Base-by-base conservation (phyloP, 2,329 filamentous ascomycete species). In the Alternaria conjuncta region DNA sequence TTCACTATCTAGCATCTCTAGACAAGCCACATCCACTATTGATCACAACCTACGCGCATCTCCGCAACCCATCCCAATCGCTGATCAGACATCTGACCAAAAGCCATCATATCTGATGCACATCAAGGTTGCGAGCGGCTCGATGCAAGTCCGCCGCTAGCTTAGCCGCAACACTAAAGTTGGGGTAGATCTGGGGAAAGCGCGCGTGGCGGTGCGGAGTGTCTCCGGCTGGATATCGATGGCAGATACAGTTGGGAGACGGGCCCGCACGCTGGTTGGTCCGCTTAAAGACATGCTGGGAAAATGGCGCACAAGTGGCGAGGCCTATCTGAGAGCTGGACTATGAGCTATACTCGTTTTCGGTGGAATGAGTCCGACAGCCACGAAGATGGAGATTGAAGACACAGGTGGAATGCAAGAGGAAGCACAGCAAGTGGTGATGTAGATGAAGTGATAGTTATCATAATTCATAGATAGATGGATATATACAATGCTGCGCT, bases 381-480 rank as follows among this genome's bases (percentile, higher is more conserved):
- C 18, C 8, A n/a, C 23, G 20, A 5, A 12, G 6, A 32, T 8
- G 36, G 20, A 6, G 13, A 4, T 23, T 11, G 20, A 36, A n/a
- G 9, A 5, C 6, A 6, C 7, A 4, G 21, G 28, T 12, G 49
- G 8, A 36, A 15, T 7, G 30, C 20, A 41, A 9, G 20, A 12
- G 20, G n/a, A 20, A 30, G 30, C 13, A 7, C 23, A 9, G 30
- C 30, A 25, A 8, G 15, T 53, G 13, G 32, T 10, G 2, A n/a
- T n/a, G 20, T 36, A n/a, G 49, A 36, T 25, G 30, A 41, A n/a
- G 4, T 36, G 13, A 25, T 53, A 20, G 25, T 32, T 32, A 55
- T 55, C 53, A 44, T 55, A 55, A 55, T 44, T 55, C 53, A 44
- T 55, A 26, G 36, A 55, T n/a, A n/a, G n/a, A 55, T 44, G 36